Conservation (phyloP, 2,329 filamentous ascomycete genomes). For the Ceratocystis alfenasii region DNA sequence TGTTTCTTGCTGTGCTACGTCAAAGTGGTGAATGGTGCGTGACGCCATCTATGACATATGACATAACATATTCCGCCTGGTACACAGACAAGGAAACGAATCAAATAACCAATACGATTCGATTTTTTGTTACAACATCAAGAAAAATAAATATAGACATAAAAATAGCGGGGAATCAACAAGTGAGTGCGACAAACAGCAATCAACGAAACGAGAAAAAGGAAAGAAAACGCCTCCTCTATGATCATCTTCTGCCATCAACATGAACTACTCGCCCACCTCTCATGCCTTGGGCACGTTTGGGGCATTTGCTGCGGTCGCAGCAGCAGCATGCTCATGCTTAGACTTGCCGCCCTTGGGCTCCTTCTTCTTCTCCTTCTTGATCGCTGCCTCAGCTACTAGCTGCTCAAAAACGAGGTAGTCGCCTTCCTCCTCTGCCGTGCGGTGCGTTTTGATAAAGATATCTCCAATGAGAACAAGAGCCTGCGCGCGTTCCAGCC, state of each 20-base stretch:
- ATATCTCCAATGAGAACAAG: slow-evolving; percentile 81
- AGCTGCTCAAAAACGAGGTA: slow-evolving; percentile 98
- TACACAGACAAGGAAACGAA: too few species aligned
- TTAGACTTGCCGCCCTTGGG: slow-evolving; percentile 42
- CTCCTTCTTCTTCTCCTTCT: slow-evolving; percentile 65
- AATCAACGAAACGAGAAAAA: neutral
- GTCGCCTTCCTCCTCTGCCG: slow-evolving; percentile 92
- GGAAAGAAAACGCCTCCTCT: slow-evolving; percentile 7
- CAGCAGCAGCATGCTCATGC: slow-evolving; percentile 29
- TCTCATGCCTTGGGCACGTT: slow-evolving; percentile 25
- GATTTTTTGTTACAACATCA: neutral
- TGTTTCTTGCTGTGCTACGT: too few species aligned
- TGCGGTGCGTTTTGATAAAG: slow-evolving; percentile 75
- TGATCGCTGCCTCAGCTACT: slow-evolving; percentile 88
- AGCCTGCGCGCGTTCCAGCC: slow-evolving; percentile 81
- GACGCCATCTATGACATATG: too few species aligned
- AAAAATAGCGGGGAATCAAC: neutral
- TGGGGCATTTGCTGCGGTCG: slow-evolving; percentile 21
- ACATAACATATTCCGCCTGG: too few species aligned
- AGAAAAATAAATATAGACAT: neutral
- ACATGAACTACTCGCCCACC: neutral
- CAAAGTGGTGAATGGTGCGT: too few species aligned
- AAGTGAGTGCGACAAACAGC: neutral
- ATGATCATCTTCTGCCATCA: neutral
- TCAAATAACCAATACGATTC: too few species aligned